phyloP scores from a whole-genome alignment of 345 rosid genomes.

The Eucalyptus erythrocorys region DNA sequence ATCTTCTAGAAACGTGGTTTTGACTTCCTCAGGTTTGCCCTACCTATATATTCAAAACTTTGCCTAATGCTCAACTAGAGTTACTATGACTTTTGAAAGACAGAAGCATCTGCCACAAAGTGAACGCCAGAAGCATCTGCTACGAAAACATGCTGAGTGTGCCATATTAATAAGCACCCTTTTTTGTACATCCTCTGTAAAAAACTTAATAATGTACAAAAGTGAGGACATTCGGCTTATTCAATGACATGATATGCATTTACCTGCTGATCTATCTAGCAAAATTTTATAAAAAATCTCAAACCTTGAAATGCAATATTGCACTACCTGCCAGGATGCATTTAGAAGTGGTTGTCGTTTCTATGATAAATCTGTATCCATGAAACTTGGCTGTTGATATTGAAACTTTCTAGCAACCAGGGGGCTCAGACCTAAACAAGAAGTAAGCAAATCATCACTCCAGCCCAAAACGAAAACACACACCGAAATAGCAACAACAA shows the following conservation, averaged over 20 bases:
- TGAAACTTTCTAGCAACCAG: too few species aligned
- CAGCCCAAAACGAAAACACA: too few species aligned
- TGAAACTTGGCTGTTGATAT: too few species aligned
- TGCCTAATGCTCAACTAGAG: not conserved
- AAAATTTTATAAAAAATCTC: too few species aligned
- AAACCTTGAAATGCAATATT: too few species aligned
- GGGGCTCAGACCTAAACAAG: too few species aligned
- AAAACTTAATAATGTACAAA: not conserved
- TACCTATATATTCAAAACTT: not conserved
- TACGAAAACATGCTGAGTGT: not conserved
- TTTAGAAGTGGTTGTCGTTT: too few species aligned
- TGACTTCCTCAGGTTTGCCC: not conserved
- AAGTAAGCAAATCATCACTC: too few species aligned
- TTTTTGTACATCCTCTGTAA: not conserved
- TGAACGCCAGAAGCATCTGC: not conserved
- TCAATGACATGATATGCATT: not conserved
- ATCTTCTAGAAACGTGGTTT: not conserved
- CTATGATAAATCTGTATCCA: too few species aligned
- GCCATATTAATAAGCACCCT: not conserved
- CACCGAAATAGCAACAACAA: too few species aligned
- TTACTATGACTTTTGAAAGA: not conserved
- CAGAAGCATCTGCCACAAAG: not conserved
- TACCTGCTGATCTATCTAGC: too few species aligned
- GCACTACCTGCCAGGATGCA: too few species aligned
- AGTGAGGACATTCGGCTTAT: not conserved